These are phyloP conservation scores for Cordyceps javanica DNA, from an alignment of 2,329 filamentous ascomycete genomes.

Conservation along the genomic window DNA sequence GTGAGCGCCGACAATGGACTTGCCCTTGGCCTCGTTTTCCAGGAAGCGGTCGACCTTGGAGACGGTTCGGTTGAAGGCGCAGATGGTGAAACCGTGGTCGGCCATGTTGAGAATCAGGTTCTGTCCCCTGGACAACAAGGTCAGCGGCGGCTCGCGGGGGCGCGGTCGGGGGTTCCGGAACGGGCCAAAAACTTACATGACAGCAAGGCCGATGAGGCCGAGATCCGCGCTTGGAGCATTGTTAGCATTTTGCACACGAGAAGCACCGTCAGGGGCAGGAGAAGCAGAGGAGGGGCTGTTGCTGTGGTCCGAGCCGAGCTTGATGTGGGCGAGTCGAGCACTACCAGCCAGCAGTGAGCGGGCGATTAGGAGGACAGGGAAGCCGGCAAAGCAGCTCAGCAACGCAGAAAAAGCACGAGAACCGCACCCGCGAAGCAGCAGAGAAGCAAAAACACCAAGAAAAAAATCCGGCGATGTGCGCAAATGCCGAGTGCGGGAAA, in stretches of 20 bases:
- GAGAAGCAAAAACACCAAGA: conserved; percentile 7
- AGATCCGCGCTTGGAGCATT: conserved; percentile 68
- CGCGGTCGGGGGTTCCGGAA: conserved; percentile 2
- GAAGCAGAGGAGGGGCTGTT: conserved; percentile 27
- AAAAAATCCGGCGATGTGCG: conserved; percentile 9
- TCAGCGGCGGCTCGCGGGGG: conserved; percentile 13
- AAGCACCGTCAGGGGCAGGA: conserved; percentile 20
- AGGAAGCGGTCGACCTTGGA: conserved; percentile 96
- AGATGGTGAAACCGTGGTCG: conserved; percentile 90
- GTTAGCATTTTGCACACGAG: conserved; percentile 47
- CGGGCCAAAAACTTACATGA: conserved; percentile 58
- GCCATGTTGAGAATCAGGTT: conserved; percentile 88
- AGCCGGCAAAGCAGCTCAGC: conserved; percentile 19
- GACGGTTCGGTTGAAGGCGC: conserved; percentile 97
- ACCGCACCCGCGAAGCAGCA: not conserved
- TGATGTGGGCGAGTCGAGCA: conserved; percentile 68
- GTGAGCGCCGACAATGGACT: conserved; percentile 90
- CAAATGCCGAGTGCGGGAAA: conserved; percentile 11
- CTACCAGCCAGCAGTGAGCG: conserved; percentile 36
- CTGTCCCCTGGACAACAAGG: conserved; percentile 52
- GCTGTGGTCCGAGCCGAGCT: conserved; percentile 57
- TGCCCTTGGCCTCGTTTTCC: conserved; percentile 87
- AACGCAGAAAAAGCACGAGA: conserved; percentile 1
- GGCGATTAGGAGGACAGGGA: not conserved
- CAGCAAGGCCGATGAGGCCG: conserved; percentile 86